Percentiles rank a stretch among this genome's conserved stretches.
Conservation (phyloP, 441 rosid genomes). For the Eutrema salsugineum region DNA sequence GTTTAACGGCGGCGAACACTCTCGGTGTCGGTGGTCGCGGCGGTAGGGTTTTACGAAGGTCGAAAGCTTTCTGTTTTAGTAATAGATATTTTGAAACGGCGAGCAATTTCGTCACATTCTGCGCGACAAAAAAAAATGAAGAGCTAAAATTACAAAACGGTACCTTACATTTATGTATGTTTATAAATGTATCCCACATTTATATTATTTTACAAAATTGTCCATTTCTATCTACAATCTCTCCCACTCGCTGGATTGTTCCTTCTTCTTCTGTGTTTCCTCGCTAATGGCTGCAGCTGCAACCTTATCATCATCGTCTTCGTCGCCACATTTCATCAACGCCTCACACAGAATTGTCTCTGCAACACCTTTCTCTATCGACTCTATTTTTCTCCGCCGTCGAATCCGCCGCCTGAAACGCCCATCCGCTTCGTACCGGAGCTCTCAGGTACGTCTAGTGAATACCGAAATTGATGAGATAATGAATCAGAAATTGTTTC, state of each 20-base stretch:
- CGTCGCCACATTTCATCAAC: constrained; percentile 4
- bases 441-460: constrained; percentile 31
- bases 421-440: constrained; percentile 18
- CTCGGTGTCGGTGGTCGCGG: constrained; percentile 20
- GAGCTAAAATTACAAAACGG: not conserved
- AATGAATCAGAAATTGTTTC: not conserved
- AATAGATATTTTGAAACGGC: constrained; percentile 9
- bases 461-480: too few species aligned
- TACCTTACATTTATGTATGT: not conserved
- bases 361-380: constrained; percentile 4
- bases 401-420: constrained; percentile 19
- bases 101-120: not conserved
- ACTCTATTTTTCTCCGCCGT: constrained; percentile 16
- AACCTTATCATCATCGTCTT: constrained; percentile 28
- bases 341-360: constrained; percentile 10
- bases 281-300: constrained; percentile 31
- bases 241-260: not conserved
- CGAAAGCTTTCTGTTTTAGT: not conserved
- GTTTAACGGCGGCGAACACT: constrained; percentile 1
- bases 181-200: fast-evolving
- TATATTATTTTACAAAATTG: not conserved
- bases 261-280: not conserved
- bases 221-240: not conserved
- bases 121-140: too few species aligned
- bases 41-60: constrained; percentile 30